Evolutionary conservation across 345 rosid genomes (phyloP).

Genomic region (Eucalyptus cloeziana): DNA sequence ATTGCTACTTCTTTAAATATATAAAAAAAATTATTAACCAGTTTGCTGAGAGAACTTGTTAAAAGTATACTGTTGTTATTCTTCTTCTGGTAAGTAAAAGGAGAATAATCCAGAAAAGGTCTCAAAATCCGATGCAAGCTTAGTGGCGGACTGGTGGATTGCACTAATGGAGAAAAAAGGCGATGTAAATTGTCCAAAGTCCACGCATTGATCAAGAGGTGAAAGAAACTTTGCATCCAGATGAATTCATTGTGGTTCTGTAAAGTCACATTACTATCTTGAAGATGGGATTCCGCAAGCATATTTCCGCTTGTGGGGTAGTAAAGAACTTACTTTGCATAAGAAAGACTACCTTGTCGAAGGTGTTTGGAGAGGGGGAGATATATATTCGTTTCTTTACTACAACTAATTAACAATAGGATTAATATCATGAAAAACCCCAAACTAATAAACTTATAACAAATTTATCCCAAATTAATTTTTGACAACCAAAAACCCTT

Average conservation of each 20-base stretch:
- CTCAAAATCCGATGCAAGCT: not conserved
- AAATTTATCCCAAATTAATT: accelerated
- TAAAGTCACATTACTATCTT: not conserved
- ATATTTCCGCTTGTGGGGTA: not conserved
- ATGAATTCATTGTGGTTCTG: not conserved
- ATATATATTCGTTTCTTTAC: too few relatives aligned
- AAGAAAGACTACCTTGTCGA: not conserved
- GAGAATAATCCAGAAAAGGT: not conserved
- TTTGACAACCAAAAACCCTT: too few relatives aligned
- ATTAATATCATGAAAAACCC: accelerated
- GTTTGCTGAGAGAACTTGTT: not conserved
- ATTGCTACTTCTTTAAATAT: not conserved
- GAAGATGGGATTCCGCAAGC: not conserved
- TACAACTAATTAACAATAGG: too few relatives aligned
- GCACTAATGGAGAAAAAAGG: not conserved
- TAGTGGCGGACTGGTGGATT: not conserved
- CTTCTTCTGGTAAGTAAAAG: not conserved
- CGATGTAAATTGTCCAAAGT: not conserved
- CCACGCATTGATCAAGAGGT: not conserved
- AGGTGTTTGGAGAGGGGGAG: too few relatives aligned
- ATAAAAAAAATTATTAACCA: not conserved
- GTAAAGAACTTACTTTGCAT: not conserved
- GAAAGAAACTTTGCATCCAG: not conserved
- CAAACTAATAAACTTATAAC: too few relatives aligned
- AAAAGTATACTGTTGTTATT: not conserved